Evolutionary conservation across 352 stramenopile species (phyloP), one percentile per base, ranked within the genome.

Genomic region (Pythium monospermum): DNA sequence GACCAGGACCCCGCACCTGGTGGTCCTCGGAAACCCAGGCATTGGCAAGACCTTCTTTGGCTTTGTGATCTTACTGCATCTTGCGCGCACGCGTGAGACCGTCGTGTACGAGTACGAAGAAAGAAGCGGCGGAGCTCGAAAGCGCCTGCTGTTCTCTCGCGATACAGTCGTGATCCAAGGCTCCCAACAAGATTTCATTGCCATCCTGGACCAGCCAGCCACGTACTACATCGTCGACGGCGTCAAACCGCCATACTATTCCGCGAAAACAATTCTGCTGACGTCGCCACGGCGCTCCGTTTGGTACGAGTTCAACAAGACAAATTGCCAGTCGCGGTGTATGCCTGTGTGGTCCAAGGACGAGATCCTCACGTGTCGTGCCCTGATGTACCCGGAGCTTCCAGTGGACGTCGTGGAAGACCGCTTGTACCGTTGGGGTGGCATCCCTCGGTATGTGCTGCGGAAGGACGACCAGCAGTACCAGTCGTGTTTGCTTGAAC

Each of bases 141-240:
- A 35, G 30, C 30, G 30, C 7, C 13, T 13, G 7, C 30, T 35
- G 7, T 35, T 35, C 30, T 35, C 8, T 13, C 8, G 13, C 7
- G 13, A 35, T 13, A 35, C 30, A 13, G 30, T 35, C 30, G 30
- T 13, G 7, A 35, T 35, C 30, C n/a, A n/a, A n/a, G 30, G 30
- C 30, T 35, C 30, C 30, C 30, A 13, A 35, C 7, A 35, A 8
- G 30, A 35, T 13, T 35, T 35, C 30, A 13, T 8, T 33, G 16
- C 18, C 18, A 66, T 62, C 58, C 56, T 69, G n/a, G 28, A 59
- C 10, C 13, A 44, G 25, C 26, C 38, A 13, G 50, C 43, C 38
- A 63, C 61, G 26, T 66, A 57, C 28, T 69, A 69, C 44, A 59
- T 69, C 41, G 52, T 62, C 18, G 61, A 69, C 51, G 61, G 32